These are phyloP conservation scores for Globisporangium paddicum DNA, from an alignment of 352 stramenopile genomes.

Conservation along the genomic window DNA sequence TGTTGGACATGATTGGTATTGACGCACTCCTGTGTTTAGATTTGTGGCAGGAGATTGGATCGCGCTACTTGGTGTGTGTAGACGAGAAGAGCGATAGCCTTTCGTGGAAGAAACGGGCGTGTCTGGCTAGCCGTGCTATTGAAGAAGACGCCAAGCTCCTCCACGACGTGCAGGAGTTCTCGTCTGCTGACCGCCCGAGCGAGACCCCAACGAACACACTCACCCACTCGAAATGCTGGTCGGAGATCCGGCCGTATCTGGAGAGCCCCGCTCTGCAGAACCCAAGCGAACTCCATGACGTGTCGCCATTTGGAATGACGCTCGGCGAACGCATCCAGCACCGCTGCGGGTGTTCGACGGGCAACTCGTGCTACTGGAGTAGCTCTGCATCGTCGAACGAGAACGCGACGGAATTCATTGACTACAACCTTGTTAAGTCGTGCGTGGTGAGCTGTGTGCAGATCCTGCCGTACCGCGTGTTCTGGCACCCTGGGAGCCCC, in stretches of 20 bases:
- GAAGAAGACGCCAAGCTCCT: conserved; percentile 37
- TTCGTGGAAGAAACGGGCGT: conserved; percentile 49
- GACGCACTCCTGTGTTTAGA: conserved; percentile 20
- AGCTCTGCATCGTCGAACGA: conserved; percentile 59
- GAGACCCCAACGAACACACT: conserved; percentile 63
- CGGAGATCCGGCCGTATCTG: conserved; percentile 36
- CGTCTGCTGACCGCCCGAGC: conserved; percentile 47
- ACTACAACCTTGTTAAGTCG: conserved; percentile 53
- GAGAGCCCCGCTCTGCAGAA: conserved; percentile 23
- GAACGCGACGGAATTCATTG: conserved; percentile 66
- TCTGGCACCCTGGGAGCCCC: conserved; percentile 68
- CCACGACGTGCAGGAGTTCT: conserved; percentile 33
- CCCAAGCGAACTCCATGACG: conserved; percentile 25
- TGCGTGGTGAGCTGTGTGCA: conserved; percentile 60
- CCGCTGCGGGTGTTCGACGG: conserved; percentile 65
- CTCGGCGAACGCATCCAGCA: conserved; percentile 59
- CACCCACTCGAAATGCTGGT: conserved; percentile 62
- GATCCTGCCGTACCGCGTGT: conserved; percentile 76
- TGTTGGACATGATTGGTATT: background rate
- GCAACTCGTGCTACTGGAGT: conserved; percentile 84
- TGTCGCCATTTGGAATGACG: conserved; percentile 38
- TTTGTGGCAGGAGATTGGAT: conserved; percentile 32
- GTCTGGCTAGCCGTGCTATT: conserved; percentile 29
- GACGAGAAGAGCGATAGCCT: conserved; percentile 10
- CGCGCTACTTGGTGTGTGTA: conserved; percentile 22